Evolutionary conservation across 805 yeast species (phyloP), one percentile per base, ranked within the genome.

Genomic region (Metschnikowia dekortorum): DNA sequence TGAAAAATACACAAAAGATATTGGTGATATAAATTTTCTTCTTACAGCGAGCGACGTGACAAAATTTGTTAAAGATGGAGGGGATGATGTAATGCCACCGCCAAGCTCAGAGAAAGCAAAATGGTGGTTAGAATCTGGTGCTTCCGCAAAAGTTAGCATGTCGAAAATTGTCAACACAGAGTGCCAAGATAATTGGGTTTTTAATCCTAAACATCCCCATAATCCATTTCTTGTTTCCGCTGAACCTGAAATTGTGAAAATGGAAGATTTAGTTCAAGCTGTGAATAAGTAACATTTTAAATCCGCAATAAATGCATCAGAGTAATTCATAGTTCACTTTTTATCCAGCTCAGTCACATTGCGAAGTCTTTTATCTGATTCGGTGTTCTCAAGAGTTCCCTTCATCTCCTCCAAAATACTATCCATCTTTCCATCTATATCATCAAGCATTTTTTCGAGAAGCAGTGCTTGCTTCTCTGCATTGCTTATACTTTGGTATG

Each of bases 121-220:
- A 65, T 94, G 99, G 99, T 94, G 99, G 99, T 74, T 89, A 14
- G 84, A 85, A 11, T 84, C 84, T 9, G 92, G 94, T 0, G 75
- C 78, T 51, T 79, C 84, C 10, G 90, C 91, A 2, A 89, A 85
- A 61, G 85, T 92, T 2, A 63, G 64, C 8, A 73, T 87, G 8
- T 67, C 71, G 4, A 78, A 78, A 39, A 60, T 83, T 33, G 67
- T 71, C 4, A 71, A 69, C 18, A 52, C 50, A 14, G 49, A 43
- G 59, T 55, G 35, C 59, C 58, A 4, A 28, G 63, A 60, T 13
- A 46, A 42, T 18, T 42, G 53, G 33, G 70, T 82, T 30, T 71
- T 91, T 40, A 94, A 94, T 61, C 96, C 96, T 0, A 66, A 71
- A 9, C 69, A 79, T 51, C 82, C 87, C 0, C 70, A 73, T 3